phyloP scores from a whole-genome alignment of 169 alveolate species.

The Eimeria zaria region DNA sequence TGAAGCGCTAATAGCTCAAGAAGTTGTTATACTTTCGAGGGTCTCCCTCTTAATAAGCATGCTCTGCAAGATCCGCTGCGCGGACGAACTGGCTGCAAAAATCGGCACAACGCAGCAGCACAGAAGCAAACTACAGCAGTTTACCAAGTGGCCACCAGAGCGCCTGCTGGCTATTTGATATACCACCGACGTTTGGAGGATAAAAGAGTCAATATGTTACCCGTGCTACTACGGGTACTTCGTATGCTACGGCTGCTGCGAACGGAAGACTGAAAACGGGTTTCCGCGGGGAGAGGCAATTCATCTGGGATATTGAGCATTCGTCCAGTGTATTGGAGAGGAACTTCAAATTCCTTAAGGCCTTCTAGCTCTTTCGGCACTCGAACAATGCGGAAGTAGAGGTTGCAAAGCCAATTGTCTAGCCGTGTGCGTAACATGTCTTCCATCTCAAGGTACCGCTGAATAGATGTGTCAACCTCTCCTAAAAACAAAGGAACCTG shows the following conservation, averaged over 20 bases:
- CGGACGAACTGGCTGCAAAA: conserved; percentile 40
- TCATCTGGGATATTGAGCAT: conserved; percentile 68
- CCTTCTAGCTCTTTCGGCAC: conserved; percentile 84
- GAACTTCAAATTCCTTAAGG: conserved; percentile 80
- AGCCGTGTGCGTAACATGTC: conserved; percentile 85
- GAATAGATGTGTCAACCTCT: conserved; percentile 85
- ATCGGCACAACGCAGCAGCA: conserved; percentile 23
- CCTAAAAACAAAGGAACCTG: conserved; percentile 85
- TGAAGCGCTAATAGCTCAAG: not conserved
- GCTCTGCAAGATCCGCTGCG: conserved; percentile 44
- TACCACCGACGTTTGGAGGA: not conserved
- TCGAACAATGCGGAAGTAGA: conserved; percentile 86
- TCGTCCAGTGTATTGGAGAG: conserved; percentile 79
- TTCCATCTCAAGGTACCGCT: conserved; percentile 89
- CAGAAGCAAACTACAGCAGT: not conserved
- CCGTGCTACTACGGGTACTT: conserved; percentile 49
- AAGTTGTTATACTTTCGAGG: not conserved
- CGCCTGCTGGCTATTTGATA: not conserved
- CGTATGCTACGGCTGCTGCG: conserved; percentile 68
- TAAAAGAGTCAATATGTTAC: not conserved
- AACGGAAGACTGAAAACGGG: not conserved
- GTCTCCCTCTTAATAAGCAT: conserved; percentile 36
- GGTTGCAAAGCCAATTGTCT: conserved; percentile 91
- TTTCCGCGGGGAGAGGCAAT: conserved; percentile 30
- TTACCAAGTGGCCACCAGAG: not conserved